Percentiles rank a stretch among this genome's conserved stretches.
These are phyloP conservation scores for Arthrobotrys sphaeroides DNA, from an alignment of 2,329 filamentous ascomycete species.

Conservation along the genomic window DNA sequence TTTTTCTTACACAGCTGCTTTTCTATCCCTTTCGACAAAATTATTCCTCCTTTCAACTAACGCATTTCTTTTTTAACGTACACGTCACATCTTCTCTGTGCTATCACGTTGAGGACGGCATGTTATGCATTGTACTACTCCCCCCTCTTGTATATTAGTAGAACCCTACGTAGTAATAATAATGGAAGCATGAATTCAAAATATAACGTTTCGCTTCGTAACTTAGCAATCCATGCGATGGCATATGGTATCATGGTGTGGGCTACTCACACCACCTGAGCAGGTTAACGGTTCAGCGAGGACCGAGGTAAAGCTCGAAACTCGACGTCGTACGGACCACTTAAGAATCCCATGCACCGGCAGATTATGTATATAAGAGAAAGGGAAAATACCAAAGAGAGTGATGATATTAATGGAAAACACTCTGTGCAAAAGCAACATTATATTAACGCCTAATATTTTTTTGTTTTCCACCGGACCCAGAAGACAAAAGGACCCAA, in stretches of 20 bases:
- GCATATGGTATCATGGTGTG: too few relatives aligned
- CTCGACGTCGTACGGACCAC: too few relatives aligned
- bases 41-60: too few relatives aligned
- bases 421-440: slow-evolving; percentile 24
- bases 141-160: slow-evolving; percentile 1
- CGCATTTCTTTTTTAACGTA: not conserved
- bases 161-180: slow-evolving; percentile 9
- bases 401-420: slow-evolving; percentile 16
- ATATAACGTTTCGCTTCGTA: not conserved
- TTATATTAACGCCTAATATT: slow-evolving; percentile 21
- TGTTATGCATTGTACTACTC: not conserved
- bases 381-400: not conserved
- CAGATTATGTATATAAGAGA: not conserved
- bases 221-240: not conserved
- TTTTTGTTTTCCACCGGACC: slow-evolving; percentile 25
- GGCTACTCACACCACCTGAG: not conserved
- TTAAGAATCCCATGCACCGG: too few relatives aligned
- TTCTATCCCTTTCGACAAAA: not conserved
- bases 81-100: not conserved
- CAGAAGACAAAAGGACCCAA: slow-evolving; percentile 25
- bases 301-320: slow-evolving; percentile 10
- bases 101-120: not conserved
- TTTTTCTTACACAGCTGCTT: not conserved
- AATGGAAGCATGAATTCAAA: slow-evolving; percentile 6
- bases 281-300: not conserved